These are phyloP conservation scores for Aotearoamyces nothofagi DNA, from an alignment of 2,329 filamentous ascomycete genomes.

Conservation along the genomic window DNA sequence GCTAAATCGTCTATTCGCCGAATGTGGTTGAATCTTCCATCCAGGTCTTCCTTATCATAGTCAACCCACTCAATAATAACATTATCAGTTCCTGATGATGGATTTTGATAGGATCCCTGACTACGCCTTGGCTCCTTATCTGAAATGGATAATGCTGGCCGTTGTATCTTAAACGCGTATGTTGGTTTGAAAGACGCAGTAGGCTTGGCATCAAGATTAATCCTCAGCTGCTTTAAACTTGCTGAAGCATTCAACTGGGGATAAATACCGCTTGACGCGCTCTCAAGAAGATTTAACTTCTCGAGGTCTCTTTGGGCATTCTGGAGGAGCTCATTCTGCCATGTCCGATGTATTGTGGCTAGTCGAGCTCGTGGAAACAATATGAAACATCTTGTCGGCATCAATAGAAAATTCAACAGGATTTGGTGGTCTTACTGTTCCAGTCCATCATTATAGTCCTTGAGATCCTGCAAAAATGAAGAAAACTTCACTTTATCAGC, in stretches of 20 bases:
- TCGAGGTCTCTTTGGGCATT: conserved; percentile 25
- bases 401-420: background rate
- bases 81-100: conserved; percentile 10
- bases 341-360: conserved; percentile 27
- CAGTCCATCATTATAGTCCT: conserved; percentile 32
- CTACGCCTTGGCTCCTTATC: conserved; percentile 12
- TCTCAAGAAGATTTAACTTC: conserved; percentile 27
- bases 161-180: conserved; percentile 25
- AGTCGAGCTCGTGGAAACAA: conserved; percentile 28
- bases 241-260: conserved; percentile 27
- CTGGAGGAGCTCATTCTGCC: conserved; percentile 30
- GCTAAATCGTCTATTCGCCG: conserved; percentile 30
- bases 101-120: conserved; percentile 21
- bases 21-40: conserved; percentile 27
- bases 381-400: background rate
- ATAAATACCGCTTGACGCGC: conserved; percentile 25
- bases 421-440: conserved; percentile 19
- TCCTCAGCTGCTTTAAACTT: conserved; percentile 28
- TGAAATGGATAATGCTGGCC: conserved; percentile 17
- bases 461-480: conserved; percentile 24
- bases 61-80: conserved; percentile 30
- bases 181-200: conserved; percentile 26
- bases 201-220: conserved; percentile 27
- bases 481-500: conserved; percentile 30
- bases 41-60: conserved; percentile 24